These are phyloP conservation scores for Dioscorea cayenensis DNA, from an alignment of 116 monocot species.

Conservation along the genomic window DNA sequence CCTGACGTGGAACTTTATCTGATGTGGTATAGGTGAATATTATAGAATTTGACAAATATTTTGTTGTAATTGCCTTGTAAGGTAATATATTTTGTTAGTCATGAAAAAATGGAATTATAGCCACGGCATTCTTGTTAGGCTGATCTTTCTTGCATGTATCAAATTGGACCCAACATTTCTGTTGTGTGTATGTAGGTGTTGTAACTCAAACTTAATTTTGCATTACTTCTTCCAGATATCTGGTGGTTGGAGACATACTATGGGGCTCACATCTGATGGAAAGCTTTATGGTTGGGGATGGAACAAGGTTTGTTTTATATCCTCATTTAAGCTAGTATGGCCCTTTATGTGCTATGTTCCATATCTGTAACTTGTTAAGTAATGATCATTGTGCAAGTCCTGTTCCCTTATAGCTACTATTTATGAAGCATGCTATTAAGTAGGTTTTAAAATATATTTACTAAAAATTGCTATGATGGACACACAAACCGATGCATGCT, in stretches of 20 bases:
- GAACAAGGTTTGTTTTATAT: constrained; percentile 66
- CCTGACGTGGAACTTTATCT: no score
- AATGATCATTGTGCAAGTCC: background rate
- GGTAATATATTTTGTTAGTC: no score
- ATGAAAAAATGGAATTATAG: no score
- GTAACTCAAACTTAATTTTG: background rate
- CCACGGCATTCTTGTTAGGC: no score
- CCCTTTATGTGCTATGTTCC: background rate
- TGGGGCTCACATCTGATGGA: constrained; percentile 88
- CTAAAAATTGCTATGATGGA: no score
- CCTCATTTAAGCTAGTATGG: background rate
- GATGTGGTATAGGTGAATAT: no score
- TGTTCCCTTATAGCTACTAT: background rate
- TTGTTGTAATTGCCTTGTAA: no score
- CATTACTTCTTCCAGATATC: constrained; percentile 52
- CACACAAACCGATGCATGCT: no score
- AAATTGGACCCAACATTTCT: no score
- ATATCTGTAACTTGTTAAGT: background rate
- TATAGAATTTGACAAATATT: no score
- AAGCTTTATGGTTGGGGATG: constrained; percentile 92
- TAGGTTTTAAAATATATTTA: no score
- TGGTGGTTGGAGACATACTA: constrained; percentile 96
- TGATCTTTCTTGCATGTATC: no score
- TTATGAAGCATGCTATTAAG: background rate
- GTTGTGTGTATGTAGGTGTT: background rate